These are phyloP conservation scores for Boletellus deceptivus DNA, from an alignment of 1,284 basidiomycete species.

Conservation along the genomic window DNA sequence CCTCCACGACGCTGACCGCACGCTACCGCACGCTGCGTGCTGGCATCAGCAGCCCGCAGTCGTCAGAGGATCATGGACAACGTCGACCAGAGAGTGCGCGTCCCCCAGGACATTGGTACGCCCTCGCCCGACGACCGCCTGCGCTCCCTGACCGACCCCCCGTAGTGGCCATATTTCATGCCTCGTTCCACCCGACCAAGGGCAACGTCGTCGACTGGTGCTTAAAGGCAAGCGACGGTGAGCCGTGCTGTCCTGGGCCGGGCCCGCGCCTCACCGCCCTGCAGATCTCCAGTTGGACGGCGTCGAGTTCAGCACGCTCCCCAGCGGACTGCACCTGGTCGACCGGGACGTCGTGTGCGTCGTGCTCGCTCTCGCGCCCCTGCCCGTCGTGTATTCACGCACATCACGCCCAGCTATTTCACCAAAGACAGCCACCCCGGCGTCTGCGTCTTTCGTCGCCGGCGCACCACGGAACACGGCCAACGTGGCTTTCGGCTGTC, in stretches of 20 bases:
- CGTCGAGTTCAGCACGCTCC: slow-evolving; percentile 75
- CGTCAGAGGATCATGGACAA: slow-evolving; percentile 26
- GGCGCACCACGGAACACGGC: slow-evolving; percentile 62
- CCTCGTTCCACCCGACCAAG: slow-evolving; percentile 77
- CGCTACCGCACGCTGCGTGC: slow-evolving; percentile 18
- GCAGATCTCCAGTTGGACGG: slow-evolving; percentile 63
- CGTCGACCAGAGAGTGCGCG: slow-evolving; percentile 31
- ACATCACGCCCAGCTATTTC: slow-evolving; percentile 54
- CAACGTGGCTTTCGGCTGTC: slow-evolving; percentile 77
- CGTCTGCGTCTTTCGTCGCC: slow-evolving; percentile 66
- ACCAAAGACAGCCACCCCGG: slow-evolving; percentile 66
- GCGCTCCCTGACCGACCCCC: too few relatives aligned
- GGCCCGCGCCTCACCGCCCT: background rate
- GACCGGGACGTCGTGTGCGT: slow-evolving; percentile 74
- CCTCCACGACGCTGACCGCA: slow-evolving; percentile 19
- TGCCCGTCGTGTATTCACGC: slow-evolving; percentile 4
- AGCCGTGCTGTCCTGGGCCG: slow-evolving; percentile 14
- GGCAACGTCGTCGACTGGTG: slow-evolving; percentile 78
- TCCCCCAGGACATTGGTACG: slow-evolving; percentile 51
- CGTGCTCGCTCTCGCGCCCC: background rate
- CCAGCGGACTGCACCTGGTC: slow-evolving; percentile 76
- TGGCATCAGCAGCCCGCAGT: slow-evolving; percentile 21
- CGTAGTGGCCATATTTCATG: slow-evolving; percentile 76
- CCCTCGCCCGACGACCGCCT: background rate
- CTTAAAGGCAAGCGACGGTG: slow-evolving; percentile 63